phyloP scores from a whole-genome alignment of 192 early-diverging fungal genomes.

The Podila verticillata region DNA sequence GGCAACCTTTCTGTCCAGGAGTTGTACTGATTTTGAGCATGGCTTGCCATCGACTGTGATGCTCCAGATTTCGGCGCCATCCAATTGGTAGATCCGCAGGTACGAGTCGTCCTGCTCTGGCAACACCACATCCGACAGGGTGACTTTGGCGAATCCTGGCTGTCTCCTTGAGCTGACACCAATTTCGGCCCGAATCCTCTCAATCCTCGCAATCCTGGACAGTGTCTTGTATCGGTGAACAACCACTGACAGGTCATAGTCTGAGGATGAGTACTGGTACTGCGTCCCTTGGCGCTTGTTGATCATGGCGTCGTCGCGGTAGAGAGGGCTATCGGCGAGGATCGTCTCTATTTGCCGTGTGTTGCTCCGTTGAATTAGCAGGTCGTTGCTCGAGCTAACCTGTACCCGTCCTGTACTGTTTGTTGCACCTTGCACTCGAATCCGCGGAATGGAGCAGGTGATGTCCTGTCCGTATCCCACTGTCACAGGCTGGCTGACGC shows the following conservation, averaged over 20 bases:
- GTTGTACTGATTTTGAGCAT: slow-evolving; percentile 32
- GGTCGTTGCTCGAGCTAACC: slow-evolving; percentile 20
- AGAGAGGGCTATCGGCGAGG: slow-evolving; percentile 4
- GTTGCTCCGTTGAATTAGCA: slow-evolving; percentile 24
- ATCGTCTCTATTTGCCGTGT: slow-evolving; percentile 6
- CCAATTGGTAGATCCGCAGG: slow-evolving; percentile 36
- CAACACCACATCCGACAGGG: slow-evolving; percentile 27
- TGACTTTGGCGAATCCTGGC: slow-evolving; percentile 37
- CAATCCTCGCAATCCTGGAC: slow-evolving; percentile 44
- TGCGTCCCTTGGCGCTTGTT: slow-evolving; percentile 10
- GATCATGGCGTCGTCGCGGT: slow-evolving; percentile 1
- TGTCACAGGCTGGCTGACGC: slow-evolving; percentile 22
- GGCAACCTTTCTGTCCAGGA: slow-evolving; percentile 8
- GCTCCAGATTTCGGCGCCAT: slow-evolving; percentile 45
- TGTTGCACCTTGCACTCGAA: slow-evolving; percentile 15
- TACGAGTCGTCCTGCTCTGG: slow-evolving; percentile 33
- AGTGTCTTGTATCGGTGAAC: slow-evolving; percentile 39
- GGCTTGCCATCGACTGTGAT: slow-evolving; percentile 37
- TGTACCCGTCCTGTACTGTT: slow-evolving; percentile 30
- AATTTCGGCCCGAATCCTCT: slow-evolving; percentile 27
- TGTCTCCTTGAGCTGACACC: slow-evolving; percentile 31
- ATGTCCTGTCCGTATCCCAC: slow-evolving; percentile 45
- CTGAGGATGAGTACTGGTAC: slow-evolving; percentile 24
- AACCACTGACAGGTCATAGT: slow-evolving; percentile 25
- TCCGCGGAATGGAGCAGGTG: slow-evolving; percentile 20